Percentiles rank a stretch among this genome's conserved stretches.
These are phyloP conservation scores for Russula sp. DNA, from an alignment of 768 basidiomycete species.

Conservation along the genomic window DNA sequence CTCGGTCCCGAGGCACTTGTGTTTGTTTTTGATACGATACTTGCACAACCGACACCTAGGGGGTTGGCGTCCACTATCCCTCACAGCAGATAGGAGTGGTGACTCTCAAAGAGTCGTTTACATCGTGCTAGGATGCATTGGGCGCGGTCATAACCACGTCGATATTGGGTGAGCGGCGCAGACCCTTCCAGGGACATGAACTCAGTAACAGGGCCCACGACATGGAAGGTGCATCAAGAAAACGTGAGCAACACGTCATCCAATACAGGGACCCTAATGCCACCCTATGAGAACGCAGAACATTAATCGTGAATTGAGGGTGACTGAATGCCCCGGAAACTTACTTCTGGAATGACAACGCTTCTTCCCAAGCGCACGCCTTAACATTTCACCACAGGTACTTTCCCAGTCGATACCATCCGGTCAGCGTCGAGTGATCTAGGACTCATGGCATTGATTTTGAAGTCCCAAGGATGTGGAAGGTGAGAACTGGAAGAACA, in stretches of 20 bases:
- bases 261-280: not conserved
- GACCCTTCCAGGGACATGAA: not conserved
- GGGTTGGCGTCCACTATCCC: not conserved
- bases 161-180: not conserved
- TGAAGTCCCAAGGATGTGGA: no score
- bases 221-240: not conserved
- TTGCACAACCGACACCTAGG: not conserved
- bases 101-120: not conserved
- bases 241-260: not conserved
- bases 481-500: no score
- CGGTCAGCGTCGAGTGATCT: no score
- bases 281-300: not conserved
- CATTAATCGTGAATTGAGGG: not conserved
- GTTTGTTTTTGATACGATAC: no score
- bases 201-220: not conserved
- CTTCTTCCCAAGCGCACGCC: not conserved
- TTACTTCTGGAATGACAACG: not conserved
- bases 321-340: not conserved
- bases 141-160: not conserved
- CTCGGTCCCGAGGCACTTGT: no score
- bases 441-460: no score
- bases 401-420: not conserved
- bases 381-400: not conserved
- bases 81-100: not conserved
- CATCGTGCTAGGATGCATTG: not conserved